These are phyloP conservation scores for Entomortierella lignicola DNA, from an alignment of 192 early-diverging fungal genomes.

Conservation along the genomic window DNA sequence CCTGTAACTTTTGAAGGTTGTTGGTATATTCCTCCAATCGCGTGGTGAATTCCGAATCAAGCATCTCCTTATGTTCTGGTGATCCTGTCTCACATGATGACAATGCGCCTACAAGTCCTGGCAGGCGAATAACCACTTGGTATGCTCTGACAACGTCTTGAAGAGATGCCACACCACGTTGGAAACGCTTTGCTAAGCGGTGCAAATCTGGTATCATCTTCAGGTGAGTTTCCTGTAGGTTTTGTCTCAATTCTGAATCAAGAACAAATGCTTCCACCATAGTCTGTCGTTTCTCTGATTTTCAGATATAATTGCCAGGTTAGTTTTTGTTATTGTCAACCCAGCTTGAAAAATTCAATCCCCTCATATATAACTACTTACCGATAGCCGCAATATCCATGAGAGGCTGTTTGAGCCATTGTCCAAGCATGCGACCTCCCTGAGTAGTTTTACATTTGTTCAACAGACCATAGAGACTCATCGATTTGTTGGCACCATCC, in stretches of 20 bases:
- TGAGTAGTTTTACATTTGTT: conserved; percentile 92
- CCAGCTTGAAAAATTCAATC: background rate
- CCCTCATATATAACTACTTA: conserved; percentile 25
- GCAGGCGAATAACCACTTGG: conserved; percentile 82
- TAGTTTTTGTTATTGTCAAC: background rate
- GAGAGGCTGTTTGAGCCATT: conserved; percentile 95
- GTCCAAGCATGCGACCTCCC: conserved; percentile 84
- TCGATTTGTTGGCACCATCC: conserved; percentile 66
- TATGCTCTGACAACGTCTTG: conserved; percentile 93
- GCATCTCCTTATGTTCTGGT: conserved; percentile 51
- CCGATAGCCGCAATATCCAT: conserved; percentile 78
- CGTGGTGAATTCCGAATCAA: conserved; percentile 66
- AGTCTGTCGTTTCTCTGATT: conserved; percentile 73
- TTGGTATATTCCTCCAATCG: conserved; percentile 62
- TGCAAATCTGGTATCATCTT: conserved; percentile 90
- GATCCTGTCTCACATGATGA: conserved; percentile 56
- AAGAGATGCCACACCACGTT: conserved; percentile 78
- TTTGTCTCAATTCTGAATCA: conserved; percentile 72
- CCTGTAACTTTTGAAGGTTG: conserved; percentile 75
- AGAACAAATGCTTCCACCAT: conserved; percentile 78
- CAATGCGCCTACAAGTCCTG: conserved; percentile 70
- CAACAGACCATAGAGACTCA: conserved; percentile 81
- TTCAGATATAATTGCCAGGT: background rate
- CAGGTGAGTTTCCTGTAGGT: conserved; percentile 76
- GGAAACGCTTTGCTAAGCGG: conserved; percentile 87